Evolutionary conservation across 2,329 filamentous ascomycete genomes (phyloP).

Genomic region (Fusarium penzigii): DNA sequence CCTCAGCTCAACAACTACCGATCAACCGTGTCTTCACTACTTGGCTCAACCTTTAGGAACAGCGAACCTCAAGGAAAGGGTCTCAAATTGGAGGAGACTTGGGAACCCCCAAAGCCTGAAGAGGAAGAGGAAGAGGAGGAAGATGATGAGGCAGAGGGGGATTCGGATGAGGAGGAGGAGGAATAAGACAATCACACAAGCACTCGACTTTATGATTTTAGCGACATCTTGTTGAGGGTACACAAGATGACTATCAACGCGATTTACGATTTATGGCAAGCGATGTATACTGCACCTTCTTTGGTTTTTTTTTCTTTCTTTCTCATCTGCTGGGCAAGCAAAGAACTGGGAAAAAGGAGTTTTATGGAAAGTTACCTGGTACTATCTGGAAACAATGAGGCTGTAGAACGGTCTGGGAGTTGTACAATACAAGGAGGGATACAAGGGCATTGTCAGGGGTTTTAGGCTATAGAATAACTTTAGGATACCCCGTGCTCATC

Average conservation of each 20-base stretch:
- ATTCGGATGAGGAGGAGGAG: conserved; percentile 33
- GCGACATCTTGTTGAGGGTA: not conserved
- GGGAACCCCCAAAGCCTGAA: conserved; percentile 67
- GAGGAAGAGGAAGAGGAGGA: conserved; percentile 56
- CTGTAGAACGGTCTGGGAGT: not conserved
- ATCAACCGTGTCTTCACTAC: conserved; percentile 54
- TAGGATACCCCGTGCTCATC: not conserved
- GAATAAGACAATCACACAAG: conserved; percentile 6
- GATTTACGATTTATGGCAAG: conserved; percentile 20
- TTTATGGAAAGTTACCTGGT: not conserved
- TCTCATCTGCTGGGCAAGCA: no score
- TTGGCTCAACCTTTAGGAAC: conserved; percentile 50
- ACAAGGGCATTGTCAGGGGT: not conserved
- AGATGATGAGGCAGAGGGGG: conserved; percentile 43
- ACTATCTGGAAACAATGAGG: not conserved
- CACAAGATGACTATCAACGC: not conserved
- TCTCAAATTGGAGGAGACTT: conserved; percentile 79
- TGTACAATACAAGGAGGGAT: not conserved
- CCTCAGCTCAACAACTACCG: conserved; percentile 55
- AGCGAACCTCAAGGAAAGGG: conserved; percentile 65
- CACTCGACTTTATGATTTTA: not conserved
- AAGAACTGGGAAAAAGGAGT: not conserved
- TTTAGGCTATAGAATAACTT: not conserved
- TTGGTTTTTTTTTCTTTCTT: not conserved
- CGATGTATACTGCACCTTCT: not conserved